These are phyloP conservation scores for Cucumis melo DNA, from an alignment of 306 rosid species.

Conservation along the genomic window DNA sequence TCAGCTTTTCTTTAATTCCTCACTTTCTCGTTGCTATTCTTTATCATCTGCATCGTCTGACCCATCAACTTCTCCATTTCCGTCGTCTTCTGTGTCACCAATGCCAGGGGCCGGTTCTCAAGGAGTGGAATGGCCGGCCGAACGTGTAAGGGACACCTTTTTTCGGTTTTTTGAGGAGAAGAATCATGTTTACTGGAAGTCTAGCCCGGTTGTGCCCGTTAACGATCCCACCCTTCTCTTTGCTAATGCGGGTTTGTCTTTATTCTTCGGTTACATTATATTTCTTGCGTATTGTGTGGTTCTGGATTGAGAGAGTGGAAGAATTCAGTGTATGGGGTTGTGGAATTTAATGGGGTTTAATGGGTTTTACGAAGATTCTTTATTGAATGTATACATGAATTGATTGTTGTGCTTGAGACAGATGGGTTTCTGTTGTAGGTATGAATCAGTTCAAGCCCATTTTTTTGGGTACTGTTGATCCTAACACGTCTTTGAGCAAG, in stretches of 20 bases:
- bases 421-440: conserved; percentile 25
- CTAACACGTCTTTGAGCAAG: conserved; percentile 66
- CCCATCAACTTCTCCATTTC: neutral
- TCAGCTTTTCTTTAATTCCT: neutral
- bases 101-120: conserved; percentile 16
- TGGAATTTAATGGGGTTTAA: neutral
- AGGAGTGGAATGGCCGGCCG: conserved; percentile 36
- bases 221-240: conserved; percentile 88
- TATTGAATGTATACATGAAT: neutral
- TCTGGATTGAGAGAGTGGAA: neutral
- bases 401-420: neutral
- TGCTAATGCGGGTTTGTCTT: conserved; percentile 63
- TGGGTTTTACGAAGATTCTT: neutral
- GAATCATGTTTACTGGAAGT: conserved; percentile 40
- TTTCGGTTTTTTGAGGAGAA: conserved; percentile 39
- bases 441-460: conserved; percentile 97
- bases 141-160: conserved; percentile 30
- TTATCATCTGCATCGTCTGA: neutral
- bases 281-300: neutral
- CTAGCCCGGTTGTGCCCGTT: conserved; percentile 88
- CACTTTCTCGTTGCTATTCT: neutral
- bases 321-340: neutral
- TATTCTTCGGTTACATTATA: neutral
- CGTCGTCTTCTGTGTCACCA: conserved; percentile 3
- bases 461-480: conserved; percentile 82